Evolutionary conservation across 2,329 filamentous ascomycete species (phyloP).

Genomic region (Aspergillus bombycis): DNA sequence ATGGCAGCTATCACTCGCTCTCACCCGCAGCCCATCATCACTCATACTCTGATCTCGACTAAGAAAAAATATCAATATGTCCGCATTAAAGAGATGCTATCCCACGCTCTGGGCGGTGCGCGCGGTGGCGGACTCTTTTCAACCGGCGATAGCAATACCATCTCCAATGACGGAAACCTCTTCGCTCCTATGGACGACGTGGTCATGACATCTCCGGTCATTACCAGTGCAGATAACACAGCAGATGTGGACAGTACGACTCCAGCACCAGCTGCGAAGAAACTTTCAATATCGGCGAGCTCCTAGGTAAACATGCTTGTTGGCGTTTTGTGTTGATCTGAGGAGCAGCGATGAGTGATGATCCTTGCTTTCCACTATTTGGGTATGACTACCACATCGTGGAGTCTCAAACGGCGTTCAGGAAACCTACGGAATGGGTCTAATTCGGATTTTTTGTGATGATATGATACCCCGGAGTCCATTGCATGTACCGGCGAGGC

Average conservation of each 20-base stretch:
- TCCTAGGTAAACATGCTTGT: neutral
- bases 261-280: conserved; percentile 25
- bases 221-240: conserved; percentile 26
- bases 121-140: conserved; percentile 51
- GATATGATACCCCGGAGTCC: conserved; percentile 14
- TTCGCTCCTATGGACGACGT: conserved; percentile 37
- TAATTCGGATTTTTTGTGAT: neutral
- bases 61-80: conserved; percentile 63
- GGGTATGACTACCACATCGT: conserved; percentile 10
- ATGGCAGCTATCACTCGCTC: conserved; percentile 78
- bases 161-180: conserved; percentile 35
- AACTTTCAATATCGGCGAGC: conserved; percentile 22
- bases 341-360: conserved; percentile 10
- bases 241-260: conserved; percentile 29
- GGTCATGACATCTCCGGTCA: conserved; percentile 28
- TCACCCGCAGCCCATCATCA: conserved; percentile 75
- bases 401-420: conserved; percentile 5
- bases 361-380: conserved; percentile 9
- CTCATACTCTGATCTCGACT: conserved; percentile 58
- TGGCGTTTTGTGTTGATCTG: neutral
- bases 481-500: neutral
- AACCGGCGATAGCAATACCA: conserved; percentile 32
- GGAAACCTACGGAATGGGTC: neutral
- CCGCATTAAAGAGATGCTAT: conserved; percentile 66
- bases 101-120: conserved; percentile 59